Base-by-base conservation (phyloP, 148 eudicot species). In the Drosera capensis region DNA sequence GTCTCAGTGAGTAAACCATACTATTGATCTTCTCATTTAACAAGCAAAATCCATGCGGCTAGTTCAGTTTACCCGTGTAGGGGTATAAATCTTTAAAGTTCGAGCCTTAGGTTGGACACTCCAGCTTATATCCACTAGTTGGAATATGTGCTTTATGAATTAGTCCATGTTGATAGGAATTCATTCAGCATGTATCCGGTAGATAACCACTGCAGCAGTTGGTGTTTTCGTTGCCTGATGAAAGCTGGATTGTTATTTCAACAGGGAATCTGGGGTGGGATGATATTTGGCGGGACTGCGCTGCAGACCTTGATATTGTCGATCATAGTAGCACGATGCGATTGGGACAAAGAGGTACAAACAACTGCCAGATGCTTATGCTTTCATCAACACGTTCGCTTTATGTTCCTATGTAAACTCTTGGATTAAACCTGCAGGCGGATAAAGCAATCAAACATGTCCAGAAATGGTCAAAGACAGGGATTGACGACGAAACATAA, bases 281-380 rank as follows among this genome's bases (percentile, higher is more conserved):
- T 77, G 83, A 64, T 77, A 0, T 58, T 77, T 8, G 79, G 79
- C 12, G 83, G 83, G 20, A 77, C 83, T 11, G 68, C 71, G 3
- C 66, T 72, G 25, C 83, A 77, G 49, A 77, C 83, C 7, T 0
- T 69, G 25, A 60, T 77, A 40, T 40, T 77, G 42, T 68, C 54
- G 5, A 45, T 66, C 49, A 41, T 69, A 19, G 59, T 63, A 30
- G 7, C 52, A 2, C 39, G 31, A 43, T 67, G 76, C 38, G 56
- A 77, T 49, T 77, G 83, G 83, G 83, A 77, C 2, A 70, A 70
- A 16, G 73, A 77, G 83, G 83, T 77, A 63, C 16, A 19, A n/a
- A n/a, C n/a, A n/a, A n/a, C n/a, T n/a, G n/a, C n/a, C n/a, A n/a
- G n/a, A n/a, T n/a, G n/a, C n/a, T 28, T 18, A 29, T 13, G 31